phyloP scores from a whole-genome alignment of 129 eudicot species.

The Mikania micrantha region DNA sequence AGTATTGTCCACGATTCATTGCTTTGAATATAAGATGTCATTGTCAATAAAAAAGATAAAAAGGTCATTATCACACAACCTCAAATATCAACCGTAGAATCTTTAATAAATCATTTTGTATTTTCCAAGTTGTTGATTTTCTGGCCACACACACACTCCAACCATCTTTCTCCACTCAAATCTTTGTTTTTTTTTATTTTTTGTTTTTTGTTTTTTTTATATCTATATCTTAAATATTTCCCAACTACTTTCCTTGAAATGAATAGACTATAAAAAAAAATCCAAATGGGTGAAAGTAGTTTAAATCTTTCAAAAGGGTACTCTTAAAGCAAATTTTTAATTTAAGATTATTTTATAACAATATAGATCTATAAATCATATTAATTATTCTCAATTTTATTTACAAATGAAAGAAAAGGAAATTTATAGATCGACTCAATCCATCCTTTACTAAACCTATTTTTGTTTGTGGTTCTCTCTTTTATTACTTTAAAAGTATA shows the following conservation, averaged over 20 bases:
- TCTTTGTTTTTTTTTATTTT: too few relatives aligned
- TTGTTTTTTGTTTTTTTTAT: neutral
- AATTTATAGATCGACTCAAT: neutral
- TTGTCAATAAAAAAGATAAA: neutral
- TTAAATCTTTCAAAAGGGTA: neutral
- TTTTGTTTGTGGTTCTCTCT: neutral
- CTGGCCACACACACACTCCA: conserved; percentile 26
- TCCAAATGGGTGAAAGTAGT: neutral
- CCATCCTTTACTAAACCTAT: neutral
- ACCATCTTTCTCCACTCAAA: conserved; percentile 31
- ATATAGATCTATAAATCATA: neutral
- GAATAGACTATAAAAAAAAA: neutral
- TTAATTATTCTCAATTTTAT: neutral
- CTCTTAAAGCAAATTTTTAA: neutral
- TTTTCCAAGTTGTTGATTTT: conserved; percentile 29
- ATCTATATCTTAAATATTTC: neutral
- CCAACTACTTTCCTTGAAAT: neutral
- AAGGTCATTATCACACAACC: conserved; percentile 19
- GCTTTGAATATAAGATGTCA: conserved; percentile 20
- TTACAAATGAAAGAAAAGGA: neutral
- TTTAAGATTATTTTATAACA: neutral
- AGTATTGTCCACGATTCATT: conserved; percentile 1
- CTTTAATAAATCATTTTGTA: conserved; percentile 12
- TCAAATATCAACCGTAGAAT: conserved; percentile 25
- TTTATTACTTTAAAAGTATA: neutral